Conservation (phyloP, 2,329 filamentous ascomycete species). For the Ambrosiella cleistominuta region DNA sequence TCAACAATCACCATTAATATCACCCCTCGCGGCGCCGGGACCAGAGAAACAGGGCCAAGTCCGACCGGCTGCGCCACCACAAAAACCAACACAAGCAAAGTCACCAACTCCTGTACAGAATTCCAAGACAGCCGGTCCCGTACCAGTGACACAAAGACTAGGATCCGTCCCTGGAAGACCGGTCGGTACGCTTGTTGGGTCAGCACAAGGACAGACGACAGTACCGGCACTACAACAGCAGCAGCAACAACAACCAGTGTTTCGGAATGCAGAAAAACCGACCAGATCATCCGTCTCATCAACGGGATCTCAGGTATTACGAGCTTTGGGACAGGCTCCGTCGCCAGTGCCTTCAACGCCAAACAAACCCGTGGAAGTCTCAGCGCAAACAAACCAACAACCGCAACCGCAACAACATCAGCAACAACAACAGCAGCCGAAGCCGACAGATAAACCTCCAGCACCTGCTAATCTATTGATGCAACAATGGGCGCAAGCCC, state of each 20-base stretch:
- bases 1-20: not conserved
- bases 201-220: not conserved
- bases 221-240: not conserved
- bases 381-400: not conserved
- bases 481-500: not conserved
- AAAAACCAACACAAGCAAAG: not conserved
- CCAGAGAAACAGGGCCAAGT: not conserved
- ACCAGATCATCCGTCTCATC: too few relatives aligned
- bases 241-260: not conserved
- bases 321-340: not conserved
- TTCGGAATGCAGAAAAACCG: too few relatives aligned
- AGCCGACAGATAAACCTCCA: not conserved
- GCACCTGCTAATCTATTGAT: not conserved
- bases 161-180: not conserved
- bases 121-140: not conserved
- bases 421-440: conserved; percentile 17
- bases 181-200: not conserved
- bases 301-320: too few relatives aligned
- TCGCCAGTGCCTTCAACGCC: not conserved
- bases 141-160: not conserved
- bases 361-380: not conserved
- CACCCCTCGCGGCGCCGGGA: not conserved
- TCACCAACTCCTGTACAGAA: not conserved
- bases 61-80: too few relatives aligned
- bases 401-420: not conserved